Percentiles rank a stretch among this genome's conserved stretches.
These are phyloP conservation scores for Amanita pallidorosea DNA, from an alignment of 768 basidiomycete species.

Conservation along the genomic window DNA sequence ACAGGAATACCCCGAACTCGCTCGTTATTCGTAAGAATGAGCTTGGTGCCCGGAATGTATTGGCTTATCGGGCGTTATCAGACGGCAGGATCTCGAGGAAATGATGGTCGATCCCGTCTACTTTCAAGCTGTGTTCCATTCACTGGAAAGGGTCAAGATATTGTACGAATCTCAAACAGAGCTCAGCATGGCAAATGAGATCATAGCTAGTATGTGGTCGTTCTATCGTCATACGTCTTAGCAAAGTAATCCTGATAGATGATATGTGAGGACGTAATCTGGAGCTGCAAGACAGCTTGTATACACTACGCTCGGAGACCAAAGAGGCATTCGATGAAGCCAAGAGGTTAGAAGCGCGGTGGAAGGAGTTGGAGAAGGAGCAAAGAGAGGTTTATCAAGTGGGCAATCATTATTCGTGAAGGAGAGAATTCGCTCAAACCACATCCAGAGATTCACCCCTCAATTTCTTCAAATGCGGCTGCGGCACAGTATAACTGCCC, in stretches of 20 bases:
- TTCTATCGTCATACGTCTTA: background rate
- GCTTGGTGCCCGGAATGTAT: background rate
- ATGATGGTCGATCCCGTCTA: conserved; percentile 71
- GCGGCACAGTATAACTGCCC: conserved; percentile 78
- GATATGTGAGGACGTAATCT: conserved; percentile 55
- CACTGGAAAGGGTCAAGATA: conserved; percentile 60
- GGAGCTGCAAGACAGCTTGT: conserved; percentile 64
- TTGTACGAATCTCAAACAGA: conserved; percentile 70
- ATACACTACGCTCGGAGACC: conserved; percentile 69
- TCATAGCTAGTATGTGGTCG: conserved; percentile 61
- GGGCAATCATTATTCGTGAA: conserved; percentile 5
- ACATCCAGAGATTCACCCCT: conserved; percentile 64
- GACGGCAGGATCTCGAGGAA: conserved; percentile 87
- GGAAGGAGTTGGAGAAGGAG: conserved; percentile 82
- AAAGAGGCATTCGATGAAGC: conserved; percentile 85
- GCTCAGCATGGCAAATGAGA: conserved; percentile 75
- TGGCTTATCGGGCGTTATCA: conserved; percentile 17
- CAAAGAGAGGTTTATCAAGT: conserved; percentile 89
- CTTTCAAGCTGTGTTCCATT: conserved; percentile 83
- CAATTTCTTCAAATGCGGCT: conserved; percentile 85
- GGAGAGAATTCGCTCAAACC: too few relatives aligned
- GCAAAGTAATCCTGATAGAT: conserved; percentile 6
- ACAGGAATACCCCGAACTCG: conserved; percentile 63
- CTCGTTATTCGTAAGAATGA: conserved; percentile 53
- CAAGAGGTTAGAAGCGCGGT: conserved; percentile 66